Conservation (phyloP, 2,329 filamentous ascomycete species). For the Epicoccum nigrum region DNA sequence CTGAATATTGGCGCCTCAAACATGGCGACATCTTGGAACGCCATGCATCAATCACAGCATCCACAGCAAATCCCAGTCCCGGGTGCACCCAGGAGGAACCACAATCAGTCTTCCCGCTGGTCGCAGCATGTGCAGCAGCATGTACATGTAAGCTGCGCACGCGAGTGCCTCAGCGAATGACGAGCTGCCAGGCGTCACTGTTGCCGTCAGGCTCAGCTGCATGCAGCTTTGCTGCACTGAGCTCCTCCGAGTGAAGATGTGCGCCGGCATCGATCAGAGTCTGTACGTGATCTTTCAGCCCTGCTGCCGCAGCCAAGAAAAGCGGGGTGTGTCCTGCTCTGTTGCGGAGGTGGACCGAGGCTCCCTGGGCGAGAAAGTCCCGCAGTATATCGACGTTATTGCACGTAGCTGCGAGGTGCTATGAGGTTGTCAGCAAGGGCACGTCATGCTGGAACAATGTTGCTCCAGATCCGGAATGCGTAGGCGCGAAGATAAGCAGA, state of each 20-base stretch:
- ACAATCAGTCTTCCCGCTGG: constrained; percentile 35
- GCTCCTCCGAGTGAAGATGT: constrained; percentile 65
- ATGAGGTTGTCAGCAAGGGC: constrained; percentile 14
- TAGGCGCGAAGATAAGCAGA: constrained; percentile 39
- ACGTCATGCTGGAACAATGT: constrained; percentile 33
- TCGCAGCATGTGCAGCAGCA: constrained; percentile 20
- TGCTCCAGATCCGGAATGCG: constrained; percentile 30
- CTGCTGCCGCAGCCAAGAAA: constrained; percentile 64
- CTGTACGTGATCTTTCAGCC: constrained; percentile 60
- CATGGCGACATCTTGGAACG: constrained; percentile 36
- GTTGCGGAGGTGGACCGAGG: constrained; percentile 66
- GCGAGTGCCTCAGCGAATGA: constrained; percentile 37
- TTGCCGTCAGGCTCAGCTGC: constrained; percentile 43
- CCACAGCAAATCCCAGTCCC: constrained; percentile 19
- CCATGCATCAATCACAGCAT: constrained; percentile 27
- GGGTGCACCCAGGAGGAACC: constrained; percentile 29
- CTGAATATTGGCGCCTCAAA: constrained; percentile 23
- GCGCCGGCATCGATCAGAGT: constrained; percentile 63
- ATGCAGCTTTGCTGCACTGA: constrained; percentile 57
- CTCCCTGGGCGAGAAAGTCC: constrained; percentile 62
- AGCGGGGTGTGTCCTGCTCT: constrained; percentile 63
- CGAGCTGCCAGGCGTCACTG: constrained; percentile 39
- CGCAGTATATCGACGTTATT: constrained; percentile 62
- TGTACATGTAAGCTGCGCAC: constrained; percentile 8
- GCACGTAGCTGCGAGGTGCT: constrained; percentile 65